Base-by-base conservation (phyloP, 345 rosid genomes). In the Leavenworthia alabamica region DNA sequence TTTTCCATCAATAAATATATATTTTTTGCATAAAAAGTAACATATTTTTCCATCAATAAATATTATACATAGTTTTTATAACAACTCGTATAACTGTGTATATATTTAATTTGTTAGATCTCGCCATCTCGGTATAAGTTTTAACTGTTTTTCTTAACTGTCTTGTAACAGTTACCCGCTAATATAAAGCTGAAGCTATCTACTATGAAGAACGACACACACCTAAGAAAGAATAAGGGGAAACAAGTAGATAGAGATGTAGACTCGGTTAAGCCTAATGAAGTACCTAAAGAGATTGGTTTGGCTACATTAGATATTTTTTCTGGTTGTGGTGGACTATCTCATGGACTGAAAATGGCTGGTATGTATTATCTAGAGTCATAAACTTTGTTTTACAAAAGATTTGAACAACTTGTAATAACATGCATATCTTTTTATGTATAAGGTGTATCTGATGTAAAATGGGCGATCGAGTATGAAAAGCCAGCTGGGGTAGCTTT, bases 291-390 rank as follows among this genome's bases (percentile, higher is more conserved):
- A 48, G 63, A 52, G 37, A 74, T 46, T 45, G 24, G 61, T 57
- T 20, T 88, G 59, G 83, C 88, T 66, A 85, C 96, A 39, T 67
- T 85, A 11, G 93, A 88, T 74, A 83, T 88, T 47, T 88, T 88
- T 81, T 82, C 96, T 36, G 96, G 96, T 52, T 88, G 93, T 70
- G 96, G 93, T 66, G 96, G 93, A 23, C 72, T 88, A 65, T 82
- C 96, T 28, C 81, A 82, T 48, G 92, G 96, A 23, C 67, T 88
- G 55, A 69, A 78, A n/a, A 67, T 58, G 49, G 77, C 96, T 15
- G 93, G 96, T 88, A 65, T 66, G 31, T 33, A 33, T 42, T 61
- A 39, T 24, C 28, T 50, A 13, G 3, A 41, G 15, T 35, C 16
- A 64, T 43, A 41, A 26, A 7, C 26, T 24, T 22, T 23, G 48